Conservation (phyloP, 2,329 filamentous ascomycete species). For the Aspergillus pseudoglaucus region DNA sequence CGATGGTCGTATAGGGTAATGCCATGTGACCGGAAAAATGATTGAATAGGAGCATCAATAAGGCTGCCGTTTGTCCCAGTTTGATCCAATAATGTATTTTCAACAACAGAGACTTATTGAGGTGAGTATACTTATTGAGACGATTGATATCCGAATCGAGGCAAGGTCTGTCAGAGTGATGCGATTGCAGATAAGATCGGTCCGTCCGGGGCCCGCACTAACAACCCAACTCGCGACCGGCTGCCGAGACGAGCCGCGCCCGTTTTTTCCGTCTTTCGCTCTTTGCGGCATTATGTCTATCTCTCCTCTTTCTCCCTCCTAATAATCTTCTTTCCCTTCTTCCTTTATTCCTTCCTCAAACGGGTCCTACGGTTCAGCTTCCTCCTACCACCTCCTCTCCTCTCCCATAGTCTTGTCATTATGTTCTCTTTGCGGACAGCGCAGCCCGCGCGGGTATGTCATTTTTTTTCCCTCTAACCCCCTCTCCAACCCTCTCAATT, state of each 20-base stretch:
- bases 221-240: conserved; percentile 1
- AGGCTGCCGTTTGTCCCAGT: background rate
- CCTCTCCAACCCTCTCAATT: background rate
- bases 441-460: conserved; percentile 36
- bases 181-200: conserved; percentile 6
- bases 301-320: conserved; percentile 9
- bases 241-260: conserved; percentile 30
- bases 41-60: background rate
- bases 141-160: background rate
- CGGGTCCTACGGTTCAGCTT: background rate
- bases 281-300: background rate
- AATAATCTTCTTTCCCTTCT: conserved; percentile 12
- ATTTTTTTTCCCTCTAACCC: conserved; percentile 23
- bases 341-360: conserved; percentile 1
- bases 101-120: too few species aligned
- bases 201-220: background rate
- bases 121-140: background rate
- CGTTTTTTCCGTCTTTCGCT: conserved; percentile 22
- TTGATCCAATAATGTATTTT: too few species aligned
- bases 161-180: background rate
- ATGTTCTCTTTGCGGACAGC: conserved; percentile 38
- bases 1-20: background rate
- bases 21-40: background rate
- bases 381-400: conserved; percentile 7
- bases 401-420: conserved; percentile 16